Evolutionary conservation across 108 stramenopile genomes (phyloP).

Genomic region (Skeletonema tropicum): DNA sequence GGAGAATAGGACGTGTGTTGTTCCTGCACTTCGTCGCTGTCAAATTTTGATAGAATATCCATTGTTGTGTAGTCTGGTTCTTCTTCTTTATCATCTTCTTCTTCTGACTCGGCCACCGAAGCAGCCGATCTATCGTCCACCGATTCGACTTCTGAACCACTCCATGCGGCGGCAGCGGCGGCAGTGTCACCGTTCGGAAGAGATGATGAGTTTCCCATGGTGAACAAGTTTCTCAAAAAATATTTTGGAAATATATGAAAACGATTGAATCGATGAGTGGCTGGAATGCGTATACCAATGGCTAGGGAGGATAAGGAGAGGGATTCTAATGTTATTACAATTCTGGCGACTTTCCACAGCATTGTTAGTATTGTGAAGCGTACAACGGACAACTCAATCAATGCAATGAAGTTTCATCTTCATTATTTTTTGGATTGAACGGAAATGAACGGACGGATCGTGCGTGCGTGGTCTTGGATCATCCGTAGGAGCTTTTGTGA

Average conservation of each 20-base stretch:
- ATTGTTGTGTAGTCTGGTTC: background rate
- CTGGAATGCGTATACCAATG: background rate
- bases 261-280: background rate
- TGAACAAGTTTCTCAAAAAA: background rate
- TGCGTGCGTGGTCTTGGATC: too few species aligned
- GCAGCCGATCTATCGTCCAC: background rate
- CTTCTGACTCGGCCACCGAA: background rate
- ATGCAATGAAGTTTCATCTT: too few species aligned
- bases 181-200: background rate
- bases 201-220: background rate
- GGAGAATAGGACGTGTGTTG: constrained; percentile 19
- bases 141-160: background rate
- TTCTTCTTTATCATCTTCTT: background rate
- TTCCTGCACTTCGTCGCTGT: background rate
- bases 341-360: background rate
- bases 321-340: background rate
- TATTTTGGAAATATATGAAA: background rate
- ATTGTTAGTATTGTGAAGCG: too few species aligned
- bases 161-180: background rate
- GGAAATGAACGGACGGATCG: too few species aligned
- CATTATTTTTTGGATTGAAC: too few species aligned
- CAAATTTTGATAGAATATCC: background rate
- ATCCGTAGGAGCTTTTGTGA: too few species aligned
- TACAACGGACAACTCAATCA: too few species aligned
- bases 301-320: background rate